Evolutionary conservation across 768 basidiomycete species (phyloP).

Genomic region (Russula sp.): DNA sequence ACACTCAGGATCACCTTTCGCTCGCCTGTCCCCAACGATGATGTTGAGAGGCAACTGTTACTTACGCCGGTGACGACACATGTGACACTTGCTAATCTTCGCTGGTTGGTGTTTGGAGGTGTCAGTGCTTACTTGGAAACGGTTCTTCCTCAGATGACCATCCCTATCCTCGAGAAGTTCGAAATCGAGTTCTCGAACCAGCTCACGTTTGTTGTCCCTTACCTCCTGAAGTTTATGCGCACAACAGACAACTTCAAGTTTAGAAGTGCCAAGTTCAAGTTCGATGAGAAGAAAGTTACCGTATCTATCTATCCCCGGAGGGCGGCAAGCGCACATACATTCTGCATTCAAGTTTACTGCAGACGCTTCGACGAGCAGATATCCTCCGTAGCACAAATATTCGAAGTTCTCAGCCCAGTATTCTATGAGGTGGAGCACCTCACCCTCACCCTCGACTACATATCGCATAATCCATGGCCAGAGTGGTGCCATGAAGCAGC

Average conservation of each 20-base stretch:
- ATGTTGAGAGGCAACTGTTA: not conserved
- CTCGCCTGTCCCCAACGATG: not conserved
- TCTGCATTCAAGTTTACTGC: no score
- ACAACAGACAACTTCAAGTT: not conserved
- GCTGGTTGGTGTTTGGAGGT: not conserved
- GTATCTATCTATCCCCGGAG: not conserved
- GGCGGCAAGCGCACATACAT: not conserved
- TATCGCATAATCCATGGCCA: no score
- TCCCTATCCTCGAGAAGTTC: not conserved
- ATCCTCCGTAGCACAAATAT: no score
- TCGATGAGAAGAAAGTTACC: not conserved
- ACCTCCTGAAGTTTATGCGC: not conserved
- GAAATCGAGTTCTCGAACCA: not conserved
- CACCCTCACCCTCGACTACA: no score
- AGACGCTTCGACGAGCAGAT: no score
- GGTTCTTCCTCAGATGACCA: not conserved
- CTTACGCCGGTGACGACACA: no score
- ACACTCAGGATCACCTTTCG: not conserved
- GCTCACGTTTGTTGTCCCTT: not conserved
- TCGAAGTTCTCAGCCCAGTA: no score
- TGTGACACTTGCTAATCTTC: not conserved
- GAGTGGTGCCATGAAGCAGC: no score
- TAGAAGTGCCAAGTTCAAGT: not conserved
- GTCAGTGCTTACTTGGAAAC: not conserved
- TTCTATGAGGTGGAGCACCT: no score